phyloP scores from a whole-genome alignment of 352 stramenopile genomes.

The Pythium oligandrum region DNA sequence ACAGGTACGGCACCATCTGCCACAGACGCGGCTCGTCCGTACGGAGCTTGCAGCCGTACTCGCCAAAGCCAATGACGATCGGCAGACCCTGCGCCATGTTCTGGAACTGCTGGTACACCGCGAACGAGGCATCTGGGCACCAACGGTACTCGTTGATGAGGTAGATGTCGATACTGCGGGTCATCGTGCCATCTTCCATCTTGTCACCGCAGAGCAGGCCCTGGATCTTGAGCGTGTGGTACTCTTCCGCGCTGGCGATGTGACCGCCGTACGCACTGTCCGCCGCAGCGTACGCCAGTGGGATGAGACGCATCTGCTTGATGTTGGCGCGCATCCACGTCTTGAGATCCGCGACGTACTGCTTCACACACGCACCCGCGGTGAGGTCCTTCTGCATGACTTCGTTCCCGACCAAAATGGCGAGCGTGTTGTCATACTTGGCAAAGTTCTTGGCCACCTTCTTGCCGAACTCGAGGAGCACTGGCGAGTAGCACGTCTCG shows the following conservation, averaged over 20 bases:
- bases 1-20: constrained; percentile 82
- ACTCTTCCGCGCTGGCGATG: constrained; percentile 72
- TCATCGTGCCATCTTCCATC: constrained; percentile 78
- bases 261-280: constrained; percentile 66
- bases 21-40: constrained; percentile 44
- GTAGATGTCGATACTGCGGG: constrained; percentile 84
- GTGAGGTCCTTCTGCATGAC: constrained; percentile 86
- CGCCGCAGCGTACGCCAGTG: constrained; percentile 76
- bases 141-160: constrained; percentile 89
- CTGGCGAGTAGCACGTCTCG: constrained; percentile 81
- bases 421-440: constrained; percentile 84
- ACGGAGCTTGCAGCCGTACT: constrained; percentile 80
- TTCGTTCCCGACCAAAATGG: constrained; percentile 83
- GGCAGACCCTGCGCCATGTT: constrained; percentile 76
- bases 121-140: constrained; percentile 73
- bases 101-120: constrained; percentile 73
- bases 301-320: constrained; percentile 78
- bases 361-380: constrained; percentile 76
- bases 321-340: constrained; percentile 86
- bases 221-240: constrained; percentile 82
- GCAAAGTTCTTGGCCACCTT: constrained; percentile 84
- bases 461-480: constrained; percentile 85
- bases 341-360: constrained; percentile 80
- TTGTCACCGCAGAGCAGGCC: constrained; percentile 81
- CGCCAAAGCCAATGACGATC: constrained; percentile 80